A percentile compares a stretch with the other conserved stretches of the same genome.
These are phyloP conservation scores for Pleurotus ostreatus DNA, from an alignment of 768 basidiomycete species.

Conservation along the genomic window DNA sequence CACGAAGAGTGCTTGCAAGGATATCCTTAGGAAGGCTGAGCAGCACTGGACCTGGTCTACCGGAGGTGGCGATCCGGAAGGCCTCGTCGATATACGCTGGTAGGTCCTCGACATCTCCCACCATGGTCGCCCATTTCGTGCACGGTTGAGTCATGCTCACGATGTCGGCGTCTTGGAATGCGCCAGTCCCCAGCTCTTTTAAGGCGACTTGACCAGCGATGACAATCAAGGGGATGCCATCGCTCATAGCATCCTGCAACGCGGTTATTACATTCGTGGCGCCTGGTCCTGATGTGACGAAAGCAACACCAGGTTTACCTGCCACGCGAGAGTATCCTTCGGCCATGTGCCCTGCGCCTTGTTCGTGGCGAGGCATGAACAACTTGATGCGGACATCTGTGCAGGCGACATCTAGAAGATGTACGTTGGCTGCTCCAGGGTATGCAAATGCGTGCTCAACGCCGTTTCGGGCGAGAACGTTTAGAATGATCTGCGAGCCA, in stretches of 20 bases:
- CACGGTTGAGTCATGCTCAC: constrained; percentile 94
- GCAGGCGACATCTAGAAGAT: constrained; percentile 99
- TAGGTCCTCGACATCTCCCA: constrained; percentile 92
- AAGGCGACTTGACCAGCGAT: constrained; percentile 98
- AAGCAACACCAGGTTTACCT: constrained; percentile 94
- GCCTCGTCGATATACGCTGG: constrained; percentile 97
- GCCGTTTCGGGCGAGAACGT: constrained; percentile 96
- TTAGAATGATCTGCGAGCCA: constrained; percentile 97
- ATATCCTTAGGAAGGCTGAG: constrained; percentile 98
- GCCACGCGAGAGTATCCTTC: constrained; percentile 98
- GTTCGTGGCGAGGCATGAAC: constrained; percentile 93
- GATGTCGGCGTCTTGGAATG: constrained; percentile 98
- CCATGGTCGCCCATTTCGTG: constrained; percentile 99
- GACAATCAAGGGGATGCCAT: constrained; percentile 92
- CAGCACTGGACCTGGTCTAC: constrained; percentile 94
- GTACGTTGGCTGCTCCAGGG: constrained; percentile 95
- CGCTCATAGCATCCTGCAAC: constrained; percentile 95
- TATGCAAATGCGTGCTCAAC: constrained; percentile 98
- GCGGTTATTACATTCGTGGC: constrained; percentile 98
- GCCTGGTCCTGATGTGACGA: constrained; percentile 96
- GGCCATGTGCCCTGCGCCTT: constrained; percentile 99
- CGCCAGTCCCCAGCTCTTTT: constrained; percentile 92
- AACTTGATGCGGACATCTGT: constrained; percentile 93
- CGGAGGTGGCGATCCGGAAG: constrained; percentile 97
- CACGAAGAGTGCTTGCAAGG: constrained; percentile 82